Conservation (phyloP, 768 basidiomycete species). For the Auricularia sp. region DNA sequence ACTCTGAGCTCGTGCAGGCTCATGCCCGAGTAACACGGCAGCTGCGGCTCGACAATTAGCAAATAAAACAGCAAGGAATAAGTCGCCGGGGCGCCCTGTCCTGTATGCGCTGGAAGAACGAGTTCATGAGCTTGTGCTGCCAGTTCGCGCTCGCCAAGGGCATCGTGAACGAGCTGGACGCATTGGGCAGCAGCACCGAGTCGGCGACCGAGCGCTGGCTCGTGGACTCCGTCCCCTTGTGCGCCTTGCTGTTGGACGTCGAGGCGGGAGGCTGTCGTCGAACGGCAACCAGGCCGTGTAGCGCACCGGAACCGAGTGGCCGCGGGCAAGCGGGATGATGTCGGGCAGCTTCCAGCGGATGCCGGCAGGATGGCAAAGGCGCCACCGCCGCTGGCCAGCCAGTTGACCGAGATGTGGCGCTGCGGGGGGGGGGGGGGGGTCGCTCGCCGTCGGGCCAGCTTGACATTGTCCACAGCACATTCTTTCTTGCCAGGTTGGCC, state of each 20-base stretch:
- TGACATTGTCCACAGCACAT: conserved; percentile 69
- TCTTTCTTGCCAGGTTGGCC: conserved; percentile 84
- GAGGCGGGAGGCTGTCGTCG: conserved; percentile 54
- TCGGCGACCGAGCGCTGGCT: background rate
- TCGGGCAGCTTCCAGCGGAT: conserved; percentile 83
- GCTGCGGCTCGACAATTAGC: conserved; percentile 35
- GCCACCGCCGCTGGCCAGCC: conserved; percentile 86
- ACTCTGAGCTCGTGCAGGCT: conserved; percentile 63
- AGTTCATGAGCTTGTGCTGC: conserved; percentile 1
- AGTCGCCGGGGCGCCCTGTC: background rate
- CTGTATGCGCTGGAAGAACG: background rate
- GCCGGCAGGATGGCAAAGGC: conserved; percentile 87
- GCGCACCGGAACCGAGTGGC: conserved; percentile 73
- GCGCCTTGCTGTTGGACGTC: background rate
- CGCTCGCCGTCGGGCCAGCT: conserved; percentile 20
- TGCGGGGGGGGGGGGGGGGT: conserved; percentile 23
- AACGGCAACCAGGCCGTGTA: conserved; percentile 97
- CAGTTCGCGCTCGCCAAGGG: background rate
- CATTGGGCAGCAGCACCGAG: background rate
- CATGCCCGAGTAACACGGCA: conserved; percentile 77
- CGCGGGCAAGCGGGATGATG: conserved; percentile 81
- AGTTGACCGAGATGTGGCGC: conserved; percentile 88
- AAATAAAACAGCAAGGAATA: background rate
- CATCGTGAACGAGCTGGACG: background rate
- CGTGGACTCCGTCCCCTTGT: background rate